Percentiles rank a stretch among this genome's conserved stretches.
Conservation (phyloP, 306 rosid species). For the Trifolium pratense region DNA sequence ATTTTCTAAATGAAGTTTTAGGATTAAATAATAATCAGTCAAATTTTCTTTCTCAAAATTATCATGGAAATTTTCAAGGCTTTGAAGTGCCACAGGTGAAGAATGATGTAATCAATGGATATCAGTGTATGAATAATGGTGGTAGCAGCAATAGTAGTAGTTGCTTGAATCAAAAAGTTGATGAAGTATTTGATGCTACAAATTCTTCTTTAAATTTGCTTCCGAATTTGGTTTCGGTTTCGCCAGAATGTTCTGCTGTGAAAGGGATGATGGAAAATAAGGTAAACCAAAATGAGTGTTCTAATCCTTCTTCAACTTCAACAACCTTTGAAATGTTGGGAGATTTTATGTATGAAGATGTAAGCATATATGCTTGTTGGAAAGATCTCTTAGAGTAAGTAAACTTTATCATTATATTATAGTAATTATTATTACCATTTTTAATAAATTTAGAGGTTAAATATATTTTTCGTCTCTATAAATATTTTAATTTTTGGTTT, state of each 20-base stretch:
- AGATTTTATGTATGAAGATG: slow-evolving; percentile 57
- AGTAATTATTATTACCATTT: too few species aligned
- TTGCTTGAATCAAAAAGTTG: slow-evolving; percentile 30
- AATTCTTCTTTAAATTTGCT: slow-evolving; percentile 44
- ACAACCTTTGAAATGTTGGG: slow-evolving; percentile 59
- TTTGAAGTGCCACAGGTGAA: slow-evolving; percentile 33
- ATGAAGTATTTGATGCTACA: slow-evolving; percentile 32
- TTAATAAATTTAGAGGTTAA: too few species aligned
- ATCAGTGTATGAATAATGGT: slow-evolving; percentile 26
- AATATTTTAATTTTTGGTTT: background rate
- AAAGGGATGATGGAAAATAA: slow-evolving; percentile 41
- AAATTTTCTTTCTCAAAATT: slow-evolving; percentile 38
- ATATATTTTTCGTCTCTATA: too few species aligned
- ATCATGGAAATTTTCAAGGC: slow-evolving; percentile 40
- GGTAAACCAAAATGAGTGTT: slow-evolving; percentile 39
- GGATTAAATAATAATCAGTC: slow-evolving; percentile 39
- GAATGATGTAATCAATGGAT: background rate
- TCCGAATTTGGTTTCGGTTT: slow-evolving; percentile 53
- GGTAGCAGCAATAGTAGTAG: slow-evolving; percentile 4
- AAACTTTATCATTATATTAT: background rate
- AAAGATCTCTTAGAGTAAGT: slow-evolving; percentile 57
- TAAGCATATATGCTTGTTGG: slow-evolving; percentile 57
- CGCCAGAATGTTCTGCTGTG: slow-evolving; percentile 45
- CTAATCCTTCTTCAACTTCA: slow-evolving; percentile 50
- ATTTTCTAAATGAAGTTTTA: slow-evolving; percentile 38